A percentile compares a stretch with the other conserved stretches of the same genome.
Evolutionary conservation across 2,329 filamentous ascomycete genomes (phyloP).

Genomic region (Lasiodiplodia sp.): DNA sequence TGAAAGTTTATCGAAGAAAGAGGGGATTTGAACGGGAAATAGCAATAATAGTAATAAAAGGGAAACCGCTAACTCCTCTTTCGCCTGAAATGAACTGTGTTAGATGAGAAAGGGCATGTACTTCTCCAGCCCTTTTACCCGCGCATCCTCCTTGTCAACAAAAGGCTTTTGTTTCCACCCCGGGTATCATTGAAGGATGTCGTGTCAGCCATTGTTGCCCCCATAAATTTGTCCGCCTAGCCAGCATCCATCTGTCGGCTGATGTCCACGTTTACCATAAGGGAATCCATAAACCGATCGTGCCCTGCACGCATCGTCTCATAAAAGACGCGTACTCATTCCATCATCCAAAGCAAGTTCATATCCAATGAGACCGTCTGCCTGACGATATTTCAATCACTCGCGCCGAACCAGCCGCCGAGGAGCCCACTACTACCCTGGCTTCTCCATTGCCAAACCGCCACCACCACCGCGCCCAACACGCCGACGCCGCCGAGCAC

Average conservation of each 20-base stretch:
- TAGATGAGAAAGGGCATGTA: neutral
- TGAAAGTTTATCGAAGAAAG: neutral
- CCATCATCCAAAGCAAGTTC: neutral
- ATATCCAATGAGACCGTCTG: neutral
- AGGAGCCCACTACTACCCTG: conserved; percentile 11
- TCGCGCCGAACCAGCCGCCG: conserved; percentile 13
- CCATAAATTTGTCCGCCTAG: neutral
- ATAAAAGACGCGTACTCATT: neutral
- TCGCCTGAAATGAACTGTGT: neutral
- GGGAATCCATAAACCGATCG: neutral
- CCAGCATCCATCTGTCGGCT: neutral
- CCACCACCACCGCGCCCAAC: conserved; percentile 72
- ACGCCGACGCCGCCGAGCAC: conserved; percentile 77
- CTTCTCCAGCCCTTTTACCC: neutral
- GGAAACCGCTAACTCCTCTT: neutral
- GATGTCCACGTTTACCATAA: neutral
- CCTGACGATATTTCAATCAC: neutral
- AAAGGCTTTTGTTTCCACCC: neutral
- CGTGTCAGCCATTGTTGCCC: conserved; percentile 8
- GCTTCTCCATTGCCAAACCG: conserved; percentile 37
- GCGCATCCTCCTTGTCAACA: neutral
- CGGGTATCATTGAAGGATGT: conserved; percentile 22
- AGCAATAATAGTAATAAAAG: neutral
- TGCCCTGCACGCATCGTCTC: neutral
- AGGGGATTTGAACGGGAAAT: neutral